These are phyloP conservation scores for Aspergillus quadricinctus DNA, from an alignment of 2,329 filamentous ascomycete genomes.

Conservation along the genomic window DNA sequence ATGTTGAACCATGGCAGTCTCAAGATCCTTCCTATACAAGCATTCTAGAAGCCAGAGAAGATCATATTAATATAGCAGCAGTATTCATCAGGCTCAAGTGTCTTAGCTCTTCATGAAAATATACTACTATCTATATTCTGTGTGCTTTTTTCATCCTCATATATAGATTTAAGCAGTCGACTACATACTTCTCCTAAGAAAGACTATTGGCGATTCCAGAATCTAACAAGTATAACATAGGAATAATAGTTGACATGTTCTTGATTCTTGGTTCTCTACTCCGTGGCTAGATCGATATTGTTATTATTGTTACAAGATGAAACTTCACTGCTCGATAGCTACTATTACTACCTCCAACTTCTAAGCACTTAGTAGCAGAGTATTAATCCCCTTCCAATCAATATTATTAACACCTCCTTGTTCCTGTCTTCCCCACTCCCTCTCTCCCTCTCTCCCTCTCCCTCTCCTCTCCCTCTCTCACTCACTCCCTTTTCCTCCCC, in stretches of 20 bases:
- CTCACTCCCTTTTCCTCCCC: constrained; percentile 12
- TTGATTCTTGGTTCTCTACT: neutral
- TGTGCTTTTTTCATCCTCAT: no score
- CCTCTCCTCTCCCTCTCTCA: constrained; percentile 6
- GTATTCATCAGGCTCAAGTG: no score
- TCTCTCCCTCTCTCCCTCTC: constrained; percentile 7
- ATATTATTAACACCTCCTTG: constrained; percentile 9
- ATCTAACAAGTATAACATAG: neutral
- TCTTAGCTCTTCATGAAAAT: no score
- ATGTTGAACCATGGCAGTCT: neutral
- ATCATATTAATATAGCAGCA: no score
- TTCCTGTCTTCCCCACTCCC: constrained; percentile 10
- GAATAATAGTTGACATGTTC: neutral
- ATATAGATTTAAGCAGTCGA: no score
- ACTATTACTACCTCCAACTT: neutral
- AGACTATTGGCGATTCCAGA: neutral
- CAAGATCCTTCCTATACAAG: neutral
- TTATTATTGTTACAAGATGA: neutral
- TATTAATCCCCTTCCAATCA: neutral
- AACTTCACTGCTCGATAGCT: neutral
- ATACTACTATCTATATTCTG: no score
- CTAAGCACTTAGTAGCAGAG: neutral
- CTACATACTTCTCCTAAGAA: no score
- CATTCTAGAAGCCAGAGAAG: neutral
- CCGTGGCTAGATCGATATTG: neutral